Evolutionary conservation across 2,329 filamentous ascomycete genomes (phyloP).

Genomic region (Fusarium hostae): DNA sequence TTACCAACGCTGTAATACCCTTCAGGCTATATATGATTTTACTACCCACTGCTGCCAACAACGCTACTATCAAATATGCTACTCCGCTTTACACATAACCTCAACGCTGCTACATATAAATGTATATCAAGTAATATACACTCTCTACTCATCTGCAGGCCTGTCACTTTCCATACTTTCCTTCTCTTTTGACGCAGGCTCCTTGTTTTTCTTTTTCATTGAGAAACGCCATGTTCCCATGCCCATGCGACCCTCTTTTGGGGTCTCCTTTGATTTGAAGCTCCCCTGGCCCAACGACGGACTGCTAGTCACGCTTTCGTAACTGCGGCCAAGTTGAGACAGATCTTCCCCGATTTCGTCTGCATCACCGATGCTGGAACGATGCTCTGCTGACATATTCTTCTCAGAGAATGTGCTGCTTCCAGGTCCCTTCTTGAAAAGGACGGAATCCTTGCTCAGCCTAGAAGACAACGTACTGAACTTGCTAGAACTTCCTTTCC

Average conservation of each 20-base stretch:
- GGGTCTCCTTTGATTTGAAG: conserved; percentile 53
- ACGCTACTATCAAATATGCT: conserved; percentile 14
- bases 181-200: conserved; percentile 55
- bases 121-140: conserved; percentile 1
- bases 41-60: conserved; percentile 7
- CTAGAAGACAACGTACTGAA: conserved; percentile 68
- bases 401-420: conserved; percentile 68
- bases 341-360: conserved; percentile 63
- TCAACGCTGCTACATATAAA: background rate
- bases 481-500: conserved; percentile 74
- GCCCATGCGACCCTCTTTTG: conserved; percentile 61
- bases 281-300: conserved; percentile 64
- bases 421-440: conserved; percentile 69
- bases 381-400: conserved; percentile 63
- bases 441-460: conserved; percentile 62
- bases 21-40: conserved; percentile 17
- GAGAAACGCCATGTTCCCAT: conserved; percentile 66
- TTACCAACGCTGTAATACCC: conserved; percentile 18
- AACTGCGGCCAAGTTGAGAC: conserved; percentile 59
- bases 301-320: conserved; percentile 67
- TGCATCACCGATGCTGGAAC: conserved; percentile 67
- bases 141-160: conserved; percentile 44
- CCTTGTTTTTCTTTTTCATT: conserved; percentile 70
- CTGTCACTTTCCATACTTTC: conserved; percentile 65
- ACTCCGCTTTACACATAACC: conserved; percentile 9